Evolutionary conservation across 306 rosid species (phyloP), one percentile per base, ranked within the genome.

Genomic region (Cicer yamashitae): DNA sequence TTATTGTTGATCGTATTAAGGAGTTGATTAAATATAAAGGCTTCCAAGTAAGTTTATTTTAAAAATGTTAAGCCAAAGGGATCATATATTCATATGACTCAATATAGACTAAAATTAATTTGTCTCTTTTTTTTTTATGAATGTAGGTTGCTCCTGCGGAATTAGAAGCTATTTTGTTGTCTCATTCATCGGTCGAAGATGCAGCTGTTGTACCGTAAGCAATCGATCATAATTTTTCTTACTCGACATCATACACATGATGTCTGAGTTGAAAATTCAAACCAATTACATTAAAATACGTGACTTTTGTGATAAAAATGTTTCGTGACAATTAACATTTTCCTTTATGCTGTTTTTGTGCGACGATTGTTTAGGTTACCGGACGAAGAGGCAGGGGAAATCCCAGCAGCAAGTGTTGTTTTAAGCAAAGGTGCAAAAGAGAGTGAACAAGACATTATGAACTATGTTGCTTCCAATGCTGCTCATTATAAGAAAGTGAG

Each of bases 301-400:
- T 25, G 4, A 0, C 34, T 25, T 25, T 25, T 25, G 34, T 25
- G 34, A 25, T 25, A 25, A 25, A 25, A 25, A 25, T 25, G 4
- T 25, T 25, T 25, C 34, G 34, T 25, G 4, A 25, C 12, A 13
- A 12, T 17, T 17, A 65, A 14, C 20, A 30, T 40, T 48, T 41
- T 71, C 52, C 25, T 12, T 7, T 12, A 11, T 34, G 63, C 8
- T 74, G 10, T 54, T 62, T 57, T 2, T 71, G 34, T 4, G 41
- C 8, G 5, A 56, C 71, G 79, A 12, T 71, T 82, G 41, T 77
- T 70, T 73, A 94, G 99, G 60, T 70, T 90, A 79, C 87, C 90
- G n/a, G 93, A 94, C 66, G 96, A 89, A 69, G 96, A 89, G 56
- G 97, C 96, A 0, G 99, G 99, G 45, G 99, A 94, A 87, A 92